Percentiles rank a stretch among this genome's conserved stretches.
These are phyloP conservation scores for Papiliotrema terrestris DNA, from an alignment of 1,284 basidiomycete species.

Conservation along the genomic window DNA sequence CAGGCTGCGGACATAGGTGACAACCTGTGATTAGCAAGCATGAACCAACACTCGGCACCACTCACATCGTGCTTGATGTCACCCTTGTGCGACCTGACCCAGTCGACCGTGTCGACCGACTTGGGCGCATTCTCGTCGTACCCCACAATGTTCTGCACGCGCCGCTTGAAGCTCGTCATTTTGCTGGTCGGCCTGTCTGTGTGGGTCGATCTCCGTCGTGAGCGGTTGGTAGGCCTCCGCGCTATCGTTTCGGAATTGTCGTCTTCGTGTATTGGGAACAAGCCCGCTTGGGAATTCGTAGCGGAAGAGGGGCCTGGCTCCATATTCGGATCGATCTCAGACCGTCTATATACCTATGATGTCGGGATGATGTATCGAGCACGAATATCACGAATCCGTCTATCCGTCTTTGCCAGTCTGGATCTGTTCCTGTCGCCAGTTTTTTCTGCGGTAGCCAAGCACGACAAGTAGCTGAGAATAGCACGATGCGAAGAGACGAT, in stretches of 20 bases:
- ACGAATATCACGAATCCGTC: no score
- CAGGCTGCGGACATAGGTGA: conserved; percentile 60
- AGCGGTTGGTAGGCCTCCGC: background rate
- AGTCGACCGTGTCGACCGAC: conserved; percentile 32
- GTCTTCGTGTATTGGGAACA: background rate
- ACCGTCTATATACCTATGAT: background rate
- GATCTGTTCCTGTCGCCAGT: no score
- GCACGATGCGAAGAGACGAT: background rate
- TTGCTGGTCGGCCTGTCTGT: background rate
- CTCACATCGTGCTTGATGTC: conserved; percentile 24
- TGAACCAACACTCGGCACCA: background rate
- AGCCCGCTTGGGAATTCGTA: background rate
- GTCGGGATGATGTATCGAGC: background rate
- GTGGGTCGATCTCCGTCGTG: background rate
- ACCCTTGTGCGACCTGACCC: conserved; percentile 22
- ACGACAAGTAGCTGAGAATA: background rate
- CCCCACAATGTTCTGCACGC: conserved; percentile 32
- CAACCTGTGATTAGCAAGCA: background rate
- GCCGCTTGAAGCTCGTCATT: conserved; percentile 10
- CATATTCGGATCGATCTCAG: background rate
- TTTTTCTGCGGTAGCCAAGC: background rate
- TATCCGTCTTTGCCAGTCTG: no score
- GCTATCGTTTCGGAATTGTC: background rate
- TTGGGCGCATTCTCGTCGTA: conserved; percentile 36
- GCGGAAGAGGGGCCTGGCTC: background rate